Evolutionary conservation across 148 eudicot genomes (phyloP).

Genomic region (Fallopia convolvulus): DNA sequence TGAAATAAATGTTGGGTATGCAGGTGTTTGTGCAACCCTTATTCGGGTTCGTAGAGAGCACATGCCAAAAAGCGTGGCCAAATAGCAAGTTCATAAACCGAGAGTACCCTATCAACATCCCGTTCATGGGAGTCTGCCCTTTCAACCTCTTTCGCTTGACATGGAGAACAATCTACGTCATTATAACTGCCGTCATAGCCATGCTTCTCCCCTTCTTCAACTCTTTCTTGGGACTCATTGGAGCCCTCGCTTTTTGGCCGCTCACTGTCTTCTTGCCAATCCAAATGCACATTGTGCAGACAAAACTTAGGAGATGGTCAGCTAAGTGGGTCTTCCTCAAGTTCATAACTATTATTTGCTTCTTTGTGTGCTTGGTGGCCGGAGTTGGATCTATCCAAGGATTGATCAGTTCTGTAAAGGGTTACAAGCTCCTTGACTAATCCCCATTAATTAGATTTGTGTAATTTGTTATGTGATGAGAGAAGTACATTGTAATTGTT

Average conservation of each 20-base stretch:
- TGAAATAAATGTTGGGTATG: no score
- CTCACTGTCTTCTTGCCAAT: constrained; percentile 54
- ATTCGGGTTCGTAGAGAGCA: constrained; percentile 36
- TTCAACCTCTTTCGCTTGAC: constrained; percentile 33
- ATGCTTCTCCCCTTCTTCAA: constrained; percentile 67
- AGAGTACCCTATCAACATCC: constrained; percentile 25
- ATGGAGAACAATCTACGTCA: constrained; percentile 48
- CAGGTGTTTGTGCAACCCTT: constrained; percentile 54
- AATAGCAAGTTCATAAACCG: constrained; percentile 27
- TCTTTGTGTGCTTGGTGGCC: constrained; percentile 38
- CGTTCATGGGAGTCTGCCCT: constrained; percentile 17
- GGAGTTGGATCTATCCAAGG: constrained; percentile 46
- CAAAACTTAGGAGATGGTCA: constrained; percentile 24
- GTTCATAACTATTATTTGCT: constrained; percentile 25
- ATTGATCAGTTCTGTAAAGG: constrained; percentile 3
- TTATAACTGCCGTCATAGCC: constrained; percentile 30
- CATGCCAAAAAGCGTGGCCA: constrained; percentile 30
- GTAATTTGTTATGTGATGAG: background rate
- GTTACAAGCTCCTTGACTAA: background rate
- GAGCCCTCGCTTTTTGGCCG: constrained; percentile 59
- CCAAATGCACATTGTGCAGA: constrained; percentile 46
- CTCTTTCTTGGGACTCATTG: constrained; percentile 51
- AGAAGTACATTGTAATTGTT: no score
- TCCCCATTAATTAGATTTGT: background rate
- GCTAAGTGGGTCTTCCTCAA: constrained; percentile 31